Base-by-base conservation (phyloP, 208 protist genomes). In the Wallacemonas sp. region DNA sequence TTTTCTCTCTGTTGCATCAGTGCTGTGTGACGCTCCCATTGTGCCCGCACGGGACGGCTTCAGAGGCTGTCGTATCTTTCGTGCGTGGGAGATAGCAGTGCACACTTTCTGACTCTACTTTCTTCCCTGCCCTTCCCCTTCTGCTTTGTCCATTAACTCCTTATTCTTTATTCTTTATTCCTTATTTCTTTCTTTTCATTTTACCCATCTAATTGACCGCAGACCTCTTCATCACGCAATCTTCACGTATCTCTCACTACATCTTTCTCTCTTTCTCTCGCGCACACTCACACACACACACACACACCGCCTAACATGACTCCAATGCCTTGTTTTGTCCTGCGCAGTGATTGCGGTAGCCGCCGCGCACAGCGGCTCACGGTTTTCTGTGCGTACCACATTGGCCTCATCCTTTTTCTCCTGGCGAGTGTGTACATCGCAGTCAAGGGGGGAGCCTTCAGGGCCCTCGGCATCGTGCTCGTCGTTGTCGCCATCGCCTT, bases 261-360 rank as follows among this genome's bases (percentile, higher is more conserved):
- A 21, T 59, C 31, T 59, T 30, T 59, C 26, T 59, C 31, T 59
- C 24, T 59, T 27, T 38, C 53, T 59, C 31, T 59, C 9, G 36
- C 6, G 14, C 36, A 41, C 36, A 41, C 36, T n/a, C n/a, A n/a
- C n/a, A n/a, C n/a, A n/a, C n/a, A n/a, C n/a, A n/a, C n/a, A n/a
- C n/a, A n/a, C n/a, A n/a, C n/a, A n/a, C n/a, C n/a, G n/a, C n/a
- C n/a, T n/a, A n/a, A n/a, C n/a, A n/a, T n/a, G n/a, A 26, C 44
- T 49, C 19, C 36, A 41, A 6, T 14, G 14, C 36, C 36, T 41
- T 41, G 9, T 41, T 41, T 6, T 14, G 36, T 41, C 36, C 36
- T 41, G 36, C 36, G 36, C 36, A 41, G 36, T 14, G 36, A 41
- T 14, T 14, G 36, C 9, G 6, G 6, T 14, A 41, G 36, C 36